Base-by-base conservation (phyloP, 345 rosid species). In the Carallia pectinifolia region DNA sequence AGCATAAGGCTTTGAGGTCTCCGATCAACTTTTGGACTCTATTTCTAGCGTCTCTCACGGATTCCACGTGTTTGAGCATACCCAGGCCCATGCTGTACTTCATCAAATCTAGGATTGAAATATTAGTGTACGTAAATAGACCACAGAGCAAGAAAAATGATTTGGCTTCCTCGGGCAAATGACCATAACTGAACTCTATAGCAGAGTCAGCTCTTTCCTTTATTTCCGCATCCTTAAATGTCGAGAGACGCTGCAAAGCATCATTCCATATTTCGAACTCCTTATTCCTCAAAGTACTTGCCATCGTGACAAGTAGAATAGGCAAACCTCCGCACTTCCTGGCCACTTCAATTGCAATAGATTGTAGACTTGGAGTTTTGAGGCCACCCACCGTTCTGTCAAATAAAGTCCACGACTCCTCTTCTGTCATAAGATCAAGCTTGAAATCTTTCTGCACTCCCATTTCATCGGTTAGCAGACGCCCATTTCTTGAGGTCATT, bases 281-380 rank as follows among this genome's bases (percentile, higher is more conserved):
- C 36, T 58, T 36, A 12, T 15, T 15, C 33, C 36, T 47, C n/a
- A 71, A 34, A 8, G 75, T 64, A 9, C 4, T 6, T 23, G 52
- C 80, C 1, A 76, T 7, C 4, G 68, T 61, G 2, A 55, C 23
- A 53, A 76, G 61, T 2, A 38, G 63, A 40, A 76, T 29, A 37
- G 75, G 75, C 31, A 71, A 53, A 4, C 80, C 72, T 2, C 39
- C 64, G 17, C 79, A 76, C 13, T 54, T 7, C 10, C 13, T 6
- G 0, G 39, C 61, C 1, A 71, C 33, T 16, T 54, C 29, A 6
- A 4, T 54, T 34, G 68, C 79, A 0, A 40, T 33, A 1, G 62
- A 40, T 0, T 27, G 19, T 15, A 75, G 19, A 4, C 58, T 44
- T 29, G 2, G 7, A n/a, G 3, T 0, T 3, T 71, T n/a, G n/a